Evolutionary conservation across 129 eudicot species (phyloP).

Genomic region (Smallanthus sonchifolius): DNA sequence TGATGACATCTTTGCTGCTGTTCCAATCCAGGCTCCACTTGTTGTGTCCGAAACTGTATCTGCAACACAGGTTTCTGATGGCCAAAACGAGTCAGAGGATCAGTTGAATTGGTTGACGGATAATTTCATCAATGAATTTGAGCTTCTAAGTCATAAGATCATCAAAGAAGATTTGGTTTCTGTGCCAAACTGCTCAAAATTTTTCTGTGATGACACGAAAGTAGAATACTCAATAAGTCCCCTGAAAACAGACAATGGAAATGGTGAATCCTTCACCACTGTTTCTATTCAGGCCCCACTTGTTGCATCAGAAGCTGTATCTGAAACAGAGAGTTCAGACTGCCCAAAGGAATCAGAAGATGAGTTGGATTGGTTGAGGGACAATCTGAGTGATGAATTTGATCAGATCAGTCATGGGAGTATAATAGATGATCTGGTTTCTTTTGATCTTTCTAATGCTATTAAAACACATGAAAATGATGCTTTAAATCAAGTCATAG

Average conservation of each 20-base stretch:
- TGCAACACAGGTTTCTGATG: background rate
- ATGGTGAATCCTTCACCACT: background rate
- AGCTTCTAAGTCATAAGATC: background rate
- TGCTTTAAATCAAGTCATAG: slow-evolving; percentile 25
- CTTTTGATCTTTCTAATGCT: background rate
- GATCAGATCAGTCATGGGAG: background rate
- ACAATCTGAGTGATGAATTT: background rate
- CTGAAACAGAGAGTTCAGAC: slow-evolving; percentile 6
- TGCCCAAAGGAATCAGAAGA: slow-evolving; percentile 16
- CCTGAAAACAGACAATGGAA: background rate
- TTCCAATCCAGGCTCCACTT: slow-evolving; percentile 6
- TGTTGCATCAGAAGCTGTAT: slow-evolving; percentile 13
- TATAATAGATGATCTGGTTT: background rate
- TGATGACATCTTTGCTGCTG: slow-evolving; percentile 1
- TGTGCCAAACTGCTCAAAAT: slow-evolving; percentile 2
- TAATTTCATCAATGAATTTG: background rate
- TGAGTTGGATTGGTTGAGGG: slow-evolving; percentile 6
- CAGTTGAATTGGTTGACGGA: slow-evolving; percentile 13
- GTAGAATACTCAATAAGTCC: slow-evolving; percentile 7
- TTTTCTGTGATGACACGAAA: slow-evolving; percentile 6
- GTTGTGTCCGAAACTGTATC: slow-evolving; percentile 4
- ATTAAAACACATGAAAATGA: slow-evolving; percentile 6
- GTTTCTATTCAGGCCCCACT: slow-evolving; percentile 17
- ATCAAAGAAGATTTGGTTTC: background rate
- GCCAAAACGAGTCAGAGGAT: slow-evolving; percentile 11